Base-by-base conservation (phyloP, 352 stramenopile species). In the Pythium monospermum region DNA sequence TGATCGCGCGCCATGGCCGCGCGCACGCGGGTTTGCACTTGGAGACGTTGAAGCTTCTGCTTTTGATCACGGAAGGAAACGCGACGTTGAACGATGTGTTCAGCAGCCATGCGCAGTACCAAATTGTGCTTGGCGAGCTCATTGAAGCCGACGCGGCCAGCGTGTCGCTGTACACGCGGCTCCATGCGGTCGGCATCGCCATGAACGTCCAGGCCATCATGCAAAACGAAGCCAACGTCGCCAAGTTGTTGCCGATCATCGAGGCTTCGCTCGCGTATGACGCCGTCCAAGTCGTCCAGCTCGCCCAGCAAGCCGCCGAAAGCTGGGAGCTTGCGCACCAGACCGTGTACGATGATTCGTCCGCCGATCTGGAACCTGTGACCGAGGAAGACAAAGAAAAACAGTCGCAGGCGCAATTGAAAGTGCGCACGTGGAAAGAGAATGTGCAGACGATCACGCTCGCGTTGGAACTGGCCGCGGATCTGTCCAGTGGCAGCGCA, bases 1-100 rank as follows among this genome's bases (percentile, higher is more conserved):
- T 83, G 50, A 73, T 88, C 35, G 81, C 69, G 6, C 74, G 67
- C 21, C 71, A 84, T 45, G 72, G 66, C 11, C 73, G 69, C 19
- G 28, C 60, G 1, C 76, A 89, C 57, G 39, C 42, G 33, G 61
- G 59, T 44, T 54, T 93, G 51, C 84, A 92, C 43, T 23, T 91
- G 6, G 84, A 93, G 73, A 83, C 82, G 49, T 61, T 92, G 27
- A 88, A 88, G 59, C 56, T 93, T 49, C 49, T 95, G 63, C 63
- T 93, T 51, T 66, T 92, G 0, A 80, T 92, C 58, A 87, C 79
- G 18, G 84, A 95, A 38, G 77, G 74, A 43, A 95, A 95, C 43
- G 69, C 72, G n/a, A 76, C 73, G 11, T 59, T 91, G 38, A 92
- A 77, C 63, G 78, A 87, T 26, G 41, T 78, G 18, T 83, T 94